A percentile compares a stretch with the other conserved stretches of the same genome.
Conservation (phyloP, 805 yeast genomes). For the Kazachstania martiniae region DNA sequence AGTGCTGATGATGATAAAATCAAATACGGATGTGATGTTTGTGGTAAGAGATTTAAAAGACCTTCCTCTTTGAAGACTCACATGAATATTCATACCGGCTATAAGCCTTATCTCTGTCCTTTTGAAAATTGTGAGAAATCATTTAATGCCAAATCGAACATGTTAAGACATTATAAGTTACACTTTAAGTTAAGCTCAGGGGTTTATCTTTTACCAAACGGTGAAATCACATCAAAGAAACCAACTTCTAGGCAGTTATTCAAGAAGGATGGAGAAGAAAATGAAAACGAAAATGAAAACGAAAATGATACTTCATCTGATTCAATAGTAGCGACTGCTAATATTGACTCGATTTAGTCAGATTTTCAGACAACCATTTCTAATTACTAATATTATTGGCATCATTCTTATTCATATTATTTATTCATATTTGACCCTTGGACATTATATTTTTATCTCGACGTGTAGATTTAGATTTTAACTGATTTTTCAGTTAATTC, state of each 20-base stretch:
- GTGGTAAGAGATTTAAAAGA: constrained; percentile 71
- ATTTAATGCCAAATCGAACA: constrained; percentile 33
- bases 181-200: constrained; percentile 14
- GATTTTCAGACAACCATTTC: too few species aligned
- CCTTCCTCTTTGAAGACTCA: constrained; percentile 83
- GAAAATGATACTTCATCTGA: too few species aligned
- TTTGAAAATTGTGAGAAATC: constrained; percentile 50
- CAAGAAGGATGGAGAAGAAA: background rate
- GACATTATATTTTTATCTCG: too few species aligned
- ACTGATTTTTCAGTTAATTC: too few species aligned
- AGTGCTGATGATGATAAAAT: background rate
- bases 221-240: constrained; percentile 8
- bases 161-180: constrained; percentile 22
- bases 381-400: too few species aligned
- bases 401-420: too few species aligned
- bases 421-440: too few species aligned
- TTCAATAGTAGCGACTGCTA: too few species aligned
- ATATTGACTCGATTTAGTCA: too few species aligned
- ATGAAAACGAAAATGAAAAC: background rate
- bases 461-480: too few species aligned
- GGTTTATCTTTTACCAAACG: constrained; percentile 11
- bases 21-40: constrained; percentile 44
- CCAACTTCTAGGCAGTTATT: constrained; percentile 13
- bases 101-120: constrained; percentile 67
- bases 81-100: constrained; percentile 75